Percentiles rank a stretch among this genome's conserved stretches.
Conservation (phyloP, 169 alveolate genomes). For the Amoebophrya sp. region DNA sequence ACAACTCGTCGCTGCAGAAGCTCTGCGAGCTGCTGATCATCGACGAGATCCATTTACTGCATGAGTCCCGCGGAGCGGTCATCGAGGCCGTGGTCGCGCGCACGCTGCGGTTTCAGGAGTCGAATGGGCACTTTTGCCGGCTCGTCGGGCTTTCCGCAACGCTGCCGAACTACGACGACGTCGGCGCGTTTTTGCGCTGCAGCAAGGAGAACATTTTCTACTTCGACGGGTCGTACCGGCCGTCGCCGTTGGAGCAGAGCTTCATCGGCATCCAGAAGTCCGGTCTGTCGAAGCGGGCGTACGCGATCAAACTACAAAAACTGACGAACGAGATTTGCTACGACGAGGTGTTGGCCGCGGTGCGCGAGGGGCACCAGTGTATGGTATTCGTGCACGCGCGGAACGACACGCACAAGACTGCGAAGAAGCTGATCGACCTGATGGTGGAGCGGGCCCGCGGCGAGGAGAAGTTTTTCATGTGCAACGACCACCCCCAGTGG, state of each 20-base stretch:
- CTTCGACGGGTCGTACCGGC: constrained; percentile 58
- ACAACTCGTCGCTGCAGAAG: not conserved
- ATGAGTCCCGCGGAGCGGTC: constrained; percentile 97
- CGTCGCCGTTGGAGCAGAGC: constrained; percentile 92
- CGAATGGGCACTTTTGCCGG: constrained; percentile 47
- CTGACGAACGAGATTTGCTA: constrained; percentile 75
- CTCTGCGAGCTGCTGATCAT: constrained; percentile 28
- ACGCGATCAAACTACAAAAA: constrained; percentile 45
- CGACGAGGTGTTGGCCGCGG: constrained; percentile 67
- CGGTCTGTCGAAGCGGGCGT: constrained; percentile 74
- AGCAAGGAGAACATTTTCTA: constrained; percentile 30
- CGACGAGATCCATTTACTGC: constrained; percentile 80
- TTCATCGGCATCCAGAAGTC: constrained; percentile 23
- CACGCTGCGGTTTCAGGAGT: constrained; percentile 68
- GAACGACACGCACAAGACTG: constrained; percentile 92
- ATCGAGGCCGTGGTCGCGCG: constrained; percentile 98
- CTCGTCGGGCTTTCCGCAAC: constrained; percentile 99
- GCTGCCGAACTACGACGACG: constrained; percentile 95
- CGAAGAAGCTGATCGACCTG: constrained; percentile 71
- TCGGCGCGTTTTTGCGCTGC: constrained; percentile 86
- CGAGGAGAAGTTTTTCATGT: too few species aligned
- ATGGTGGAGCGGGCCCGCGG: constrained; percentile 52
- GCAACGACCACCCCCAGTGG: not conserved
- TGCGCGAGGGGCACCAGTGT: constrained; percentile 64
- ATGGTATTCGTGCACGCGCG: constrained; percentile 98